phyloP scores from a whole-genome alignment of 345 rosid species.

The Cardiospermum halicacabum region DNA sequence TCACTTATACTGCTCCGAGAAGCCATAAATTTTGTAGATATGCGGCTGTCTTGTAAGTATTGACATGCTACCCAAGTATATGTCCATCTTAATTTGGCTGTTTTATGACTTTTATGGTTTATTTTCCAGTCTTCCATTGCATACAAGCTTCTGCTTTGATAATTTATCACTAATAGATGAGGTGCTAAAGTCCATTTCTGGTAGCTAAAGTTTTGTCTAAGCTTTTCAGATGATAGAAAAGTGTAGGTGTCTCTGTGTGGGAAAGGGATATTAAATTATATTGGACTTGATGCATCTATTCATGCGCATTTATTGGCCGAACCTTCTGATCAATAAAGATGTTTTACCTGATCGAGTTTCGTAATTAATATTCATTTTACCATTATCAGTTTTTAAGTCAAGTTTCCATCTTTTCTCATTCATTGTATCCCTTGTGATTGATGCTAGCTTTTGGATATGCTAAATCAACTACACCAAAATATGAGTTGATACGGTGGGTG shows the following conservation, averaged over 20 bases:
- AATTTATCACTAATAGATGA: not conserved
- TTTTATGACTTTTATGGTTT: not conserved
- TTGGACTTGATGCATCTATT: not conserved
- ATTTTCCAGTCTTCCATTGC: not conserved
- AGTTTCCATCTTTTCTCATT: not conserved
- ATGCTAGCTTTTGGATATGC: not conserved
- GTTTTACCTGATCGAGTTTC: not conserved
- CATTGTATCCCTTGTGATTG: not conserved
- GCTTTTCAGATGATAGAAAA: not conserved
- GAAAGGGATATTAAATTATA: not conserved
- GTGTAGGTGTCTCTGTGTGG: not conserved
- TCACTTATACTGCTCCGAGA: not conserved
- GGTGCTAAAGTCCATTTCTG: not conserved
- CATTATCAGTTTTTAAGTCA: too few relatives aligned
- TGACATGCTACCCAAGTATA: not conserved
- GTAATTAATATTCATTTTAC: not conserved
- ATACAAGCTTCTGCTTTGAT: not conserved
- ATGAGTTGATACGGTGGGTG: not conserved
- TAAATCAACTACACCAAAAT: not conserved
- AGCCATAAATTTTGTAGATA: not conserved
- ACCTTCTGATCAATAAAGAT: not conserved
- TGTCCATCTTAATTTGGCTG: not conserved
- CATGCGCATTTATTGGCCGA: not conserved
- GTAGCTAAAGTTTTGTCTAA: not conserved
- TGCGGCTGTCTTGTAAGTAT: not conserved